phyloP scores from a whole-genome alignment of 148 eudicot genomes.

The Rhododendron kiyosumense region DNA sequence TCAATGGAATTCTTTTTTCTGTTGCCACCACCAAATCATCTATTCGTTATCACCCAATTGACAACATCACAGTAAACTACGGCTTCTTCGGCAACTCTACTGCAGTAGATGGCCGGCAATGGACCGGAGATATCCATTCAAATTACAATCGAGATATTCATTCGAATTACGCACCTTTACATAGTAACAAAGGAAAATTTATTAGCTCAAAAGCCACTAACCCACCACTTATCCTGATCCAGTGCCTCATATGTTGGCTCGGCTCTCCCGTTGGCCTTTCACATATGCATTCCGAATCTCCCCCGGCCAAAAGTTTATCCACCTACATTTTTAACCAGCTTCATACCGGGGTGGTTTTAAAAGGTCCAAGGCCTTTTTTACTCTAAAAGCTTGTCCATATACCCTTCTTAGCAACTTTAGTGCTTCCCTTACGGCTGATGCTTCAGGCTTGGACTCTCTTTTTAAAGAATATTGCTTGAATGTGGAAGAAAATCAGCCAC shows the following conservation, averaged over 20 bases:
- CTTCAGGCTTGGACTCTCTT: too few relatives aligned
- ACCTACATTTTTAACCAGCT: too few relatives aligned
- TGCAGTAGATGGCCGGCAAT: conserved; percentile 16
- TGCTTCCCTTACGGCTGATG: too few relatives aligned
- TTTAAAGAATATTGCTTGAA: too few relatives aligned
- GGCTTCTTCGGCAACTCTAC: conserved; percentile 14
- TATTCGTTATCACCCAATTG: background rate
- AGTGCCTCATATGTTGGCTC: too few relatives aligned
- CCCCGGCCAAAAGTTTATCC: conserved; percentile 22
- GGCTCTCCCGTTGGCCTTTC: conserved; percentile 14
- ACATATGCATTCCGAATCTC: conserved; percentile 11
- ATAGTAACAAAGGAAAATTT: conserved; percentile 4
- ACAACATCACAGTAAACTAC: background rate
- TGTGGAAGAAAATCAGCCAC: too few relatives aligned
- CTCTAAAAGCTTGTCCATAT: too few relatives aligned
- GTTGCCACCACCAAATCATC: background rate
- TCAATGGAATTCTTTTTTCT: background rate
- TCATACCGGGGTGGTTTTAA: too few relatives aligned
- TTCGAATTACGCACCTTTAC: background rate
- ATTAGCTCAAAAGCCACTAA: background rate
- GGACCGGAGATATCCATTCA: conserved; percentile 11
- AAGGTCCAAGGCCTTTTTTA: too few relatives aligned
- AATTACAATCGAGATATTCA: conserved; percentile 1
- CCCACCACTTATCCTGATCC: too few relatives aligned
- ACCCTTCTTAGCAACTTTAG: too few relatives aligned